These are phyloP conservation scores for Candida awuae DNA, from an alignment of 805 yeast genomes.

Conservation along the genomic window DNA sequence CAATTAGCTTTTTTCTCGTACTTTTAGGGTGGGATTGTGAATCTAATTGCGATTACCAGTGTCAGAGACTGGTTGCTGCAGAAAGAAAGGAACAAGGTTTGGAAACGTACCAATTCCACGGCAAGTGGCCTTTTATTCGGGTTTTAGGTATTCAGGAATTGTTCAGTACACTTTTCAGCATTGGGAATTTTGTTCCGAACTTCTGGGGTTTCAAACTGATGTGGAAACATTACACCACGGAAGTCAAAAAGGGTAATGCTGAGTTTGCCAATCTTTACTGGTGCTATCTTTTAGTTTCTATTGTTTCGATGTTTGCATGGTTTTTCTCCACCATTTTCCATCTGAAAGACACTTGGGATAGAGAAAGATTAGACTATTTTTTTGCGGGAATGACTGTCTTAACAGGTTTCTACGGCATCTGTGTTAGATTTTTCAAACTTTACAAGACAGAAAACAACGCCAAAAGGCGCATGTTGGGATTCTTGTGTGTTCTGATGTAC, in stretches of 20 bases:
- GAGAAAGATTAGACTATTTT: slow-evolving; percentile 86
- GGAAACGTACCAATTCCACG: slow-evolving; percentile 79
- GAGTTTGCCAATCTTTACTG: slow-evolving; percentile 25
- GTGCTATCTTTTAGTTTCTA: slow-evolving; percentile 41
- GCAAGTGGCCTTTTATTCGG: slow-evolving; percentile 93
- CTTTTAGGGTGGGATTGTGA: slow-evolving; percentile 66
- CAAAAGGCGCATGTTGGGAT: slow-evolving; percentile 31
- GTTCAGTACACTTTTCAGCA: slow-evolving; percentile 71
- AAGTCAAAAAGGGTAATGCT: slow-evolving; percentile 14
- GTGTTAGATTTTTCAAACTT: slow-evolving; percentile 51
- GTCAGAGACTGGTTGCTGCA: slow-evolving; percentile 70
- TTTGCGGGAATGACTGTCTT: slow-evolving; percentile 88
- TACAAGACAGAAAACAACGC: slow-evolving; percentile 32
- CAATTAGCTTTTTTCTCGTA: slow-evolving; percentile 35
- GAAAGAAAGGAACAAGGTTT: slow-evolving; percentile 40
- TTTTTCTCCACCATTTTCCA: slow-evolving; percentile 78
- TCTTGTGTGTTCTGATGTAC: slow-evolving; percentile 43
- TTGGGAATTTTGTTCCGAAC: slow-evolving; percentile 63
- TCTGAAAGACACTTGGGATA: slow-evolving; percentile 65
- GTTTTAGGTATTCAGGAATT: slow-evolving; percentile 79
- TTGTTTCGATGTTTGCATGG: slow-evolving; percentile 84
- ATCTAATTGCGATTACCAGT: slow-evolving; percentile 84
- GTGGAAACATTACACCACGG: slow-evolving; percentile 17
- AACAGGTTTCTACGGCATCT: slow-evolving; percentile 65
- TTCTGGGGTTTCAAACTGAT: slow-evolving; percentile 36